Base-by-base conservation (phyloP, 2,329 filamentous ascomycete genomes). In the Tolypocladium amazonense region DNA sequence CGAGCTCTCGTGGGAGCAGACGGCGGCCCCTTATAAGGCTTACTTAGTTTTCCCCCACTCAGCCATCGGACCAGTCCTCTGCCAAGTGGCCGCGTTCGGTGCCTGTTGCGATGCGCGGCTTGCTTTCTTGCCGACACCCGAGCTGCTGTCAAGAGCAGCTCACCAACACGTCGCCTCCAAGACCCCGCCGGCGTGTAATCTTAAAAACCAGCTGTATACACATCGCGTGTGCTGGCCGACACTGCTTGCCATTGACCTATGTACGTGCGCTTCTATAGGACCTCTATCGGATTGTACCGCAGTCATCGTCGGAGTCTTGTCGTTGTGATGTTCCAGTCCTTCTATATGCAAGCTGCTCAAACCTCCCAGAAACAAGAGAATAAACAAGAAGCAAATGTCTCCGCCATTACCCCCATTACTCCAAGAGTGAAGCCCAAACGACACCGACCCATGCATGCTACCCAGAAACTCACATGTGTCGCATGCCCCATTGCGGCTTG, bases 401-500 rank as follows among this genome's bases (percentile, higher is more conserved):
- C 41, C 52, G 38, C 52, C 58, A 56, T 60, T 43, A 59, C 25
- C 60, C 60, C 47, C 8, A 57, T 57, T 58, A 60, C 56, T 58
- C 59, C 61, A 23, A 30, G 38, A 54, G n/a, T 38, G 60, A 39
- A 59, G 30, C 33, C 52, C 58, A 62, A 57, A 59, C 30, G n/a
- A 43, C 15, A 8, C 33, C 38, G 2, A 59, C 60, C 57, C 56
- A 45, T 45, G 27, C 38, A 58, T 60, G 56, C 59, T 53, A 58
- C 56, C 56, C 56, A 54, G n/a, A 47, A 43, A 30, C 43, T 52
- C 53, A 25, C 12, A 50, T 56, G 58, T 72, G 68, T 60, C 81
- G 79, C 75, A 86, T 80, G 64, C 70, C 74, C 84, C 83, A 86
- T 58, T 76, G 73, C 52, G 84, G 84, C 74, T 86, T 86, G 62